phyloP scores from a whole-genome alignment of 2,329 filamentous ascomycete genomes.

The Venturia effusa region DNA sequence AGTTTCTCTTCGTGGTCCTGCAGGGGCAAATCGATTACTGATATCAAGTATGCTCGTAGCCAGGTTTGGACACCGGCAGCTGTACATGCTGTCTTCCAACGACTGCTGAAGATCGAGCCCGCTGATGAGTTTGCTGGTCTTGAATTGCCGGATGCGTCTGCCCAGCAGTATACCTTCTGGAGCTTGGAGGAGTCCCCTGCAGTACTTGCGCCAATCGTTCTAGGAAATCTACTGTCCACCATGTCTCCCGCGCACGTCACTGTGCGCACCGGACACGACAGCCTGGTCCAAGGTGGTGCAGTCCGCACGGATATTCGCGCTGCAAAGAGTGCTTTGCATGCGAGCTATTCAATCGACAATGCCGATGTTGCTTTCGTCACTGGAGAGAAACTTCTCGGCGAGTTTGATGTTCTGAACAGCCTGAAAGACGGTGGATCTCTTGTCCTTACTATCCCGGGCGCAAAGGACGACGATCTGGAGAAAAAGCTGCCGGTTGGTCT shows the following conservation, averaged over 20 bases:
- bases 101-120: neutral
- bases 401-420: conserved; percentile 61
- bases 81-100: conserved; percentile 7
- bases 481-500: conserved; percentile 66
- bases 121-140: conserved; percentile 14
- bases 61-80: conserved; percentile 43
- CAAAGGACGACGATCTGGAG: conserved; percentile 83
- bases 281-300: conserved; percentile 60
- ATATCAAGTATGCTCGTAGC: conserved; percentile 81
- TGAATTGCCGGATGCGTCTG: conserved; percentile 44
- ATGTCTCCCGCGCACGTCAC: conserved; percentile 42
- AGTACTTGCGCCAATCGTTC: conserved; percentile 47
- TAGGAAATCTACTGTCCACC: conserved; percentile 51
- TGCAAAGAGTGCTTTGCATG: conserved; percentile 72
- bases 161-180: conserved; percentile 89
- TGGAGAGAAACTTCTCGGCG: conserved; percentile 67
- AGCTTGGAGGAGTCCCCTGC: conserved; percentile 67
- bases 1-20: conserved; percentile 61
- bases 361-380: conserved; percentile 73
- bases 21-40: conserved; percentile 52
- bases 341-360: conserved; percentile 67
- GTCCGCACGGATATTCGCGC: conserved; percentile 77
- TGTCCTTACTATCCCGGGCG: conserved; percentile 63
- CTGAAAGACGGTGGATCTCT: conserved; percentile 62
- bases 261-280: conserved; percentile 49